Evolutionary conservation across 2,329 filamentous ascomycete genomes (phyloP), one percentile per base, ranked within the genome.

Genomic region (Phialophora expanda): DNA sequence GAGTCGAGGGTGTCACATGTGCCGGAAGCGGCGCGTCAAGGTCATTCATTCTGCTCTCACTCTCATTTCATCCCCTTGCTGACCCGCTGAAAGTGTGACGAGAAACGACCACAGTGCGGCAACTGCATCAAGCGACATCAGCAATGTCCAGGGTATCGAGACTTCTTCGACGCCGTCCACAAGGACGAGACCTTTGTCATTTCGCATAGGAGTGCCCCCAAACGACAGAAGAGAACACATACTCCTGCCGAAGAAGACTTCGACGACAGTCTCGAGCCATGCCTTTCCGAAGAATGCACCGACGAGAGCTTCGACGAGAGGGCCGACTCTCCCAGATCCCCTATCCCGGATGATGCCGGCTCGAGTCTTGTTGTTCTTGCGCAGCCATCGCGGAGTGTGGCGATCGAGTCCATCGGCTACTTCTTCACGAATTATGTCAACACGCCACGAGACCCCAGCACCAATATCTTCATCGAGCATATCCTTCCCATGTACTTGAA

Each of bases 361-460:
- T 17, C 28, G 7, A 30, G 46, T 32, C 44, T 54, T 7, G 32
- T 44, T 38, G 44, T 66, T 22, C 24, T 64, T 6, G 24, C 64
- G 9, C 20, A 28, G 28, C 67, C 67, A 11, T 66, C 64, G 17
- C 63, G 68, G 22, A 54, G 66, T 46, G 22, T 59, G 12, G 62
- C 66, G 50, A 20, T 57, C 26, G 68, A 66, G 41, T 67, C 66
- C 3, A 17, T 70, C 9, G 53, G 51, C 24, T 70, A 64, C 48
- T 70, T 70, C 63, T 66, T 70, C 38, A 41, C 46, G 14, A 70
- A 70, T 46, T 70, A 70, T 57, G 66, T 70, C 68, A 64, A 67
- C 48, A 67, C 65, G 11, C 68, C 68, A 5, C 66, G 65, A 26
- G 68, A 70, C 28, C 62, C 62, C 4, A 67, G 60, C 44, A 70